These are phyloP conservation scores for Termitomyces sp. DNA, from an alignment of 768 basidiomycete genomes.

Conservation along the genomic window DNA sequence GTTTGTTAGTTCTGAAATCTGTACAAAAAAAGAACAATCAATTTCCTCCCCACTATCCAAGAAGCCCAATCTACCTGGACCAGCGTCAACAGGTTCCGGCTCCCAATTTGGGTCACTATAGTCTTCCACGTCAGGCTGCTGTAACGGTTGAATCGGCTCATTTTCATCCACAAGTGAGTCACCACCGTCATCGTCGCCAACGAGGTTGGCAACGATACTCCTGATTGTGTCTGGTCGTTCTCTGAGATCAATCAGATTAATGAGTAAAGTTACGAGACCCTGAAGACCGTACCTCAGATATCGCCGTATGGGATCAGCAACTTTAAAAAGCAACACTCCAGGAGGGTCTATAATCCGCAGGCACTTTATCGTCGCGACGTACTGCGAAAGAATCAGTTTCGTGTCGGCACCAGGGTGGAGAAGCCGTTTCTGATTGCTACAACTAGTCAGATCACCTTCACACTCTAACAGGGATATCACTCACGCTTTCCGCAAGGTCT, in stretches of 20 bases:
- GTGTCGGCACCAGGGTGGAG: slow-evolving; percentile 97
- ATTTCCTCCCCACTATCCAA: not conserved
- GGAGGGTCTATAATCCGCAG: slow-evolving; percentile 88
- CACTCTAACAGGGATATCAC: slow-evolving; percentile 18
- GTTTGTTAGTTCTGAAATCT: slow-evolving; percentile 91
- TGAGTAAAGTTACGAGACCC: not conserved
- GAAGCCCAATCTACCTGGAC: slow-evolving; percentile 59
- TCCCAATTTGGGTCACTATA: slow-evolving; percentile 92
- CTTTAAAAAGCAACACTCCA: slow-evolving; percentile 88
- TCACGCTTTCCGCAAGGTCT: slow-evolving; percentile 75
- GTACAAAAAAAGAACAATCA: not conserved
- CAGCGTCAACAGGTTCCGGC: slow-evolving; percentile 95
- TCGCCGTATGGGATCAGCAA: slow-evolving; percentile 86
- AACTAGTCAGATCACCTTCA: not conserved
- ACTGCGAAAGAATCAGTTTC: slow-evolving; percentile 82
- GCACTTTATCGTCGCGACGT: slow-evolving; percentile 89
- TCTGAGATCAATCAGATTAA: slow-evolving; percentile 29
- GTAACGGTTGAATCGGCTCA: slow-evolving; percentile 73
- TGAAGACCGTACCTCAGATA: slow-evolving; percentile 66
- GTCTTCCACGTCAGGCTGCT: slow-evolving; percentile 76
- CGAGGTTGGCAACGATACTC: slow-evolving; percentile 86
- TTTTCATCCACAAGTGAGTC: slow-evolving; percentile 83
- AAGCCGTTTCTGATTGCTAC: slow-evolving; percentile 79
- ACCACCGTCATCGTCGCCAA: slow-evolving; percentile 77
- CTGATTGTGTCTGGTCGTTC: slow-evolving; percentile 91